phyloP scores from a whole-genome alignment of 257 asterid species.

The Parsonsia alboflavescens region DNA sequence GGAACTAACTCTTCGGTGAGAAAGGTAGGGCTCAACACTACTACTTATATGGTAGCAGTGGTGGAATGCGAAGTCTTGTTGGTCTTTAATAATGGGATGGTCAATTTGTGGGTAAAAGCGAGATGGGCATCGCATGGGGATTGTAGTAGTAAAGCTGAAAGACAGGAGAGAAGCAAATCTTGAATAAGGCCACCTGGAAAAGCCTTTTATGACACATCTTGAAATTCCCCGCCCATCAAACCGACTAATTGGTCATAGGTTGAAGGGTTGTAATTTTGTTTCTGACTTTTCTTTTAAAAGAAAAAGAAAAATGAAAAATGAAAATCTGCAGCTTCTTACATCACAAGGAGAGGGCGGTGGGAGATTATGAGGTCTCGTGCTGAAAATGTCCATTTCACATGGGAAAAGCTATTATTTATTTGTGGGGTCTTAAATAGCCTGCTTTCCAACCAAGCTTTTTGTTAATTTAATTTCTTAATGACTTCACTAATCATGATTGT shows the following conservation, averaged over 20 bases:
- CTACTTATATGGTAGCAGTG: too few relatives aligned
- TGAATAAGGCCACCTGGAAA: constrained; percentile 40
- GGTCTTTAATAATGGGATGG: not conserved
- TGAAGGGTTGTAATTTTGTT: too few relatives aligned
- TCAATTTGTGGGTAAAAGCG: constrained; percentile 9
- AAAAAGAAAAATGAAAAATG: too few relatives aligned
- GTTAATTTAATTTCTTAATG: too few relatives aligned
- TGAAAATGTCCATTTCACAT: constrained; percentile 46
- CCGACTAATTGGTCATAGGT: not conserved
- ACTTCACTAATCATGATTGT: too few relatives aligned
- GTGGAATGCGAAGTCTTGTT: too few relatives aligned
- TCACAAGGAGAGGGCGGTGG: constrained; percentile 28
- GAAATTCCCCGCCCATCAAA: constrained; percentile 9
- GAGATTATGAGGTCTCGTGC: constrained; percentile 26
- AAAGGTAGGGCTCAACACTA: too few relatives aligned
- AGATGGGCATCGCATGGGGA: constrained; percentile 46
- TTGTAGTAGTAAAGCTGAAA: constrained; percentile 44
- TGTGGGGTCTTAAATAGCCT: constrained; percentile 38
- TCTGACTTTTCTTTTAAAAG: too few relatives aligned
- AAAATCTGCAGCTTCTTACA: too few relatives aligned
- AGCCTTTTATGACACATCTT: not conserved
- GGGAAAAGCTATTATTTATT: constrained; percentile 26
- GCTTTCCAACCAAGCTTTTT: constrained; percentile 57
- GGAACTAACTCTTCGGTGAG: not conserved
- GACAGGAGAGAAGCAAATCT: constrained; percentile 9